Evolutionary conservation across 352 stramenopile species (phyloP), one percentile per base, ranked within the genome.

Genomic region (Phytophthora niederhauseri): DNA sequence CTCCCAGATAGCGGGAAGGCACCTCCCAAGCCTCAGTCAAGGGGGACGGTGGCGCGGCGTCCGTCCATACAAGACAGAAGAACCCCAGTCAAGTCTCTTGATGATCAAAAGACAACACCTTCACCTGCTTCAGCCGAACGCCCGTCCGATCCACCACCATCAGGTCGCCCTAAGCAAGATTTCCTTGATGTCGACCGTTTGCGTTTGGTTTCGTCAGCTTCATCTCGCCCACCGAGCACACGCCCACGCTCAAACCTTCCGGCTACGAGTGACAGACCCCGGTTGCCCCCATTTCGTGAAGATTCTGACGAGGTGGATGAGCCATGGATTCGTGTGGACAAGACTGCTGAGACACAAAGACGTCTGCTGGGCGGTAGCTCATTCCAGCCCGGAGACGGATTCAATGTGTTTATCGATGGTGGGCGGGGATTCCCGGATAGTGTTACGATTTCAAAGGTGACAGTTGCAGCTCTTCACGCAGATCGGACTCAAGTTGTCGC

Each of bases 371-470:
- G 68, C n/a, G 60, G 60, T 17, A 67, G 43, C n/a, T 24, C 73
- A 2, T 96, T 96, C 51, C 68, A 84, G 6, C 45, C 69, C 36
- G 84, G 78, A 0, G 90, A 97, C 55, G 91, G 81, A 0, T 91
- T 97, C 48, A 80, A 98, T 50, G 70, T 97, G 6, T 92, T 84
- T 45, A 57, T 97, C 15, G 90, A 98, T 61, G 83, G 75, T 2
- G 83, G 77, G 4, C 84, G 91, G 8, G 88, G 76, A 22, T 76
- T 97, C 24, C 91, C 91, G 0, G 86, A 97, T 65, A 89, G 70
- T 45, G 77, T 78, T 17, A 87, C 84, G 1, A 61, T 92, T 56
- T 87, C 84, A 1, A 95, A 95, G 65, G 75, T 93, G 6, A 89
- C 89, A 9, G 64, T 92, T 4, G 84, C 81, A 19, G 84, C 84